Evolutionary conservation across 2,329 filamentous ascomycete species (phyloP), one percentile per base, ranked within the genome.

Genomic region (Aspergillus sp.): DNA sequence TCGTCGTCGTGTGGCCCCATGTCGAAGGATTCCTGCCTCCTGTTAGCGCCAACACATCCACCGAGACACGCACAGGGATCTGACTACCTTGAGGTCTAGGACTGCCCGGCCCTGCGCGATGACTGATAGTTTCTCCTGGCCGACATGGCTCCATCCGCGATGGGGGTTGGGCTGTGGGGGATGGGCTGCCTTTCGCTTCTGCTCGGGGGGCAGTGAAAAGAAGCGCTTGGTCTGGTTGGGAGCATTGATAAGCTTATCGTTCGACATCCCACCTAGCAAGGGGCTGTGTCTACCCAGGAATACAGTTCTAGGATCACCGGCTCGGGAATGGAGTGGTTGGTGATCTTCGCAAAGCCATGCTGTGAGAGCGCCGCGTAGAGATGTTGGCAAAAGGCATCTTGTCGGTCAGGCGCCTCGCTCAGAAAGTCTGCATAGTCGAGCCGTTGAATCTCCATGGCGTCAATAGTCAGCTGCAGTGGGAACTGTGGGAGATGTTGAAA

Each of bases 141-240:
- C 67, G 13, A 69, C 54, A 21, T 56, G 61, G 47, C 64, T 65
- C 34, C 65, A 71, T 2, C 68, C 68, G 29, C 68, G 60, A 41
- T 71, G 66, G 1, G 64, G 66, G 5, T 61, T 66, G 9, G 65
- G 55, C 29, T 66, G 52, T 0, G 58, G 59, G 4, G 65, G 65
- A 45, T 71, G 66, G 25, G 65, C 61, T 6, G 67, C 65, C 2
- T 60, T 59, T 56, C 61, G 56, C 44, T 71, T 71, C 13, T 60
- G 54, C 17, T 65, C 63, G 0, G 58, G 43, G 0, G 66, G 60
- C 13, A 70, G 52, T 11, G 51, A 44, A 31, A 66, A 67, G 54
- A 67, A 67, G 3, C 16, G 41, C 7, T 57, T 48, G 44, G 41
- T 52, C 55, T 55, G 34, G 4, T 34, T 34, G n/a, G 16, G 29